Evolutionary conservation across 2,329 filamentous ascomycete species (phyloP).

Genomic region (Trichophyton benhamiae): DNA sequence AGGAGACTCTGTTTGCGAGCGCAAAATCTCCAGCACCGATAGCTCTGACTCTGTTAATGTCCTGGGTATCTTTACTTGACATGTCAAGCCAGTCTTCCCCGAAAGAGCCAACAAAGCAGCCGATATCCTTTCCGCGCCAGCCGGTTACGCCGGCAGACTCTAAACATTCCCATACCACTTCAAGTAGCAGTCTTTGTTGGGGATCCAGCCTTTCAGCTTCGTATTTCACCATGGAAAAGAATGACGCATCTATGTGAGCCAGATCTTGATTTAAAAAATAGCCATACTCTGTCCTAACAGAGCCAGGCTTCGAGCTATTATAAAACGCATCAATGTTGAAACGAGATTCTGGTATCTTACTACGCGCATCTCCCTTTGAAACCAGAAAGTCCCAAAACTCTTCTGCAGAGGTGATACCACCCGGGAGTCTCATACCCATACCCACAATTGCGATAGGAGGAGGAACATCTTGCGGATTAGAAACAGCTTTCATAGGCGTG

Average conservation of each 20-base stretch:
- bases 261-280: neutral
- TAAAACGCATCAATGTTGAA: constrained; percentile 13
- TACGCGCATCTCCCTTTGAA: constrained; percentile 8
- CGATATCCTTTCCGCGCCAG: neutral
- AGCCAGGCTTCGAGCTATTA: neutral
- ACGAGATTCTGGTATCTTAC: constrained; percentile 9
- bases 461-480: neutral
- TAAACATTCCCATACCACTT: constrained; percentile 68
- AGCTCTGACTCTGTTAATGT: neutral
- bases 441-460: neutral
- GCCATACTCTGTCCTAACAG: neutral
- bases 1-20: constrained; percentile 9
- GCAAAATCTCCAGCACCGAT: neutral
- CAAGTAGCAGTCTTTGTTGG: constrained; percentile 63
- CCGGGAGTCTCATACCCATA: constrained; percentile 10
- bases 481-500: neutral
- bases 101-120: neutral
- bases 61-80: neutral
- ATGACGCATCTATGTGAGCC: neutral
- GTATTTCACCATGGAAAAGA: constrained; percentile 14
- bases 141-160: constrained; percentile 56
- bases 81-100: neutral
- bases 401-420: constrained; percentile 11
- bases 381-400: constrained; percentile 15
- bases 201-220: constrained; percentile 51